A percentile compares a stretch with the other conserved stretches of the same genome.
phyloP scores from a whole-genome alignment of 441 rosid genomes.

The Mallotus japonicus region DNA sequence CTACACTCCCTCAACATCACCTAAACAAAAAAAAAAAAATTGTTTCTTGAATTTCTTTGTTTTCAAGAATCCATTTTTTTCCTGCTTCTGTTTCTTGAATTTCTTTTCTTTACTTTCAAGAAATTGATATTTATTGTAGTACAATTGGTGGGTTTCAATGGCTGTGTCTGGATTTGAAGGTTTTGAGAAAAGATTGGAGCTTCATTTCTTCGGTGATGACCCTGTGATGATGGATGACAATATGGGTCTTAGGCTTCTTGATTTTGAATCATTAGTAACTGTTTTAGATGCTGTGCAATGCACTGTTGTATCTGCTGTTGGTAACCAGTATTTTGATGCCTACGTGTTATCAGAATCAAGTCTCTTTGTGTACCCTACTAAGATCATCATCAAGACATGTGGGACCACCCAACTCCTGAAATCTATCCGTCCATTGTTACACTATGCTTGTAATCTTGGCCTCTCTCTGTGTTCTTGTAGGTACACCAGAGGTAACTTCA shows the following conservation, averaged over 20 bases:
- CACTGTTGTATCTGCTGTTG: slow-evolving; percentile 87
- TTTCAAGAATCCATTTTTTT: neutral
- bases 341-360: slow-evolving; percentile 95
- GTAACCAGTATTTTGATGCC: slow-evolving; percentile 75
- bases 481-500: slow-evolving; percentile 90
- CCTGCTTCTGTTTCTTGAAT: slow-evolving; percentile 14
- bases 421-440: slow-evolving; percentile 75
- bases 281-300: slow-evolving; percentile 79
- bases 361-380: slow-evolving; percentile 86
- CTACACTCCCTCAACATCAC: neutral
- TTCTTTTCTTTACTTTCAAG: neutral
- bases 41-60: too few species aligned
- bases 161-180: slow-evolving; percentile 95
- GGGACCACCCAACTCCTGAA: slow-evolving; percentile 95
- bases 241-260: slow-evolving; percentile 76
- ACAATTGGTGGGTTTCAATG: slow-evolving; percentile 31
- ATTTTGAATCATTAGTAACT: slow-evolving; percentile 61
- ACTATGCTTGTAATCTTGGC: slow-evolving; percentile 55
- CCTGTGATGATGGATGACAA: slow-evolving; percentile 21
- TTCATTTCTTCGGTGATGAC: slow-evolving; percentile 62
- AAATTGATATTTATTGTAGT: neutral
- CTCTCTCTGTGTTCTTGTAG: slow-evolving; percentile 59
- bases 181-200: slow-evolving; percentile 92
- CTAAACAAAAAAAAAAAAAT: too few species aligned
- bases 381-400: slow-evolving; percentile 93